phyloP scores from a whole-genome alignment of 1,284 basidiomycete genomes.

The Pseudozyma sp. region DNA sequence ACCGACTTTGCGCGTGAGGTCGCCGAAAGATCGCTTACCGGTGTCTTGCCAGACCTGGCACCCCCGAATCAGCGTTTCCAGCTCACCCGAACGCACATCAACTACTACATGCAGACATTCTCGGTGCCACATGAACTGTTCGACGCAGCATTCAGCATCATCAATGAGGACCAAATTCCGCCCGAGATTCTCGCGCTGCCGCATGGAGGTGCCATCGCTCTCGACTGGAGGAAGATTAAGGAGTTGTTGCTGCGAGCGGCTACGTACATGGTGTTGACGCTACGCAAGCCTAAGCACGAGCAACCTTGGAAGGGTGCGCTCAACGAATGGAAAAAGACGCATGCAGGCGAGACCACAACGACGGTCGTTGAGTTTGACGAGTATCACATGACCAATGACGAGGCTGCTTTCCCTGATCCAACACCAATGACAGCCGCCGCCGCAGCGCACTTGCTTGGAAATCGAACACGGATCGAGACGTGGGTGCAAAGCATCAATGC shows the following conservation, averaged over 20 bases:
- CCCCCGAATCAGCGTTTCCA: slow-evolving; percentile 39
- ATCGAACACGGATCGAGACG: slow-evolving; percentile 1
- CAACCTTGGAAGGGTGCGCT: slow-evolving; percentile 31
- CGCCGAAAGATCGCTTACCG: slow-evolving; percentile 12
- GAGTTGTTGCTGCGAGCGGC: slow-evolving; percentile 39
- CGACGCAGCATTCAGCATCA: slow-evolving; percentile 33
- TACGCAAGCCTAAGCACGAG: slow-evolving; percentile 29
- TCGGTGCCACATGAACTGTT: slow-evolving; percentile 27
- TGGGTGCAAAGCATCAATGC: slow-evolving; percentile 19
- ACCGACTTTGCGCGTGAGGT: slow-evolving; percentile 33
- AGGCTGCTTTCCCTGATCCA: slow-evolving; percentile 1
- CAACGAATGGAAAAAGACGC: slow-evolving; percentile 20
- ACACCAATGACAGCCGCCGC: slow-evolving; percentile 9
- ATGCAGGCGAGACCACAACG: slow-evolving; percentile 5
- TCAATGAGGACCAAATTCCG: slow-evolving; percentile 33
- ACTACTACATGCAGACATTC: slow-evolving; percentile 42
- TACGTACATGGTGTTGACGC: slow-evolving; percentile 38
- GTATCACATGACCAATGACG: slow-evolving; percentile 8
- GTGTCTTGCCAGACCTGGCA: slow-evolving; percentile 10
- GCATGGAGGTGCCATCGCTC: slow-evolving; percentile 39
- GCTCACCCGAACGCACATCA: slow-evolving; percentile 45
- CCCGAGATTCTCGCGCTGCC: slow-evolving; percentile 34
- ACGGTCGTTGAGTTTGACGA: slow-evolving; percentile 25
- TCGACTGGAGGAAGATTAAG: slow-evolving; percentile 31
- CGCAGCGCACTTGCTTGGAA: slow-evolving; percentile 13